phyloP scores from a whole-genome alignment of 257 asterid genomes.

The Solanum infundibuliforme region DNA sequence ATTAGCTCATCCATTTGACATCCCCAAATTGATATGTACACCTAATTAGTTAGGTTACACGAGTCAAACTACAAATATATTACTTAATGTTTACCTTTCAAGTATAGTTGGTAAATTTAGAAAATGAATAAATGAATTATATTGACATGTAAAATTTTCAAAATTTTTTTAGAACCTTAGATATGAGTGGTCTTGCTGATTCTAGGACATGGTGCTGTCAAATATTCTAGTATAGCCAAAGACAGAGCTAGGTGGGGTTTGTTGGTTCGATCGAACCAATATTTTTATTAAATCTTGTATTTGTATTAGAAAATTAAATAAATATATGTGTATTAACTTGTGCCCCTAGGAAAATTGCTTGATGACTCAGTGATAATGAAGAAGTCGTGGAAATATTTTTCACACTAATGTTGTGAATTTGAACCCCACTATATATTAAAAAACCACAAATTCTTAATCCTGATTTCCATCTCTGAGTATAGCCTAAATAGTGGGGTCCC shows the following conservation, averaged over 20 bases:
- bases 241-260: neutral
- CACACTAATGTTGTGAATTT: neutral
- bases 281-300: no score
- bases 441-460: neutral
- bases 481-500: neutral
- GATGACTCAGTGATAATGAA: neutral
- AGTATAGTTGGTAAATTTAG: neutral
- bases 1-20: neutral
- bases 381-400: neutral
- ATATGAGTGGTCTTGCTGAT: neutral
- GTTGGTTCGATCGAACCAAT: neutral
- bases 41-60: neutral
- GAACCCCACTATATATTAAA: neutral
- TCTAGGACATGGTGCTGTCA: neutral
- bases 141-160: neutral
- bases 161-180: neutral
- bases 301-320: no score
- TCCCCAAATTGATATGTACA: neutral
- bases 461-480: rapidly evolving
- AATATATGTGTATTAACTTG: no score
- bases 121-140: neutral
- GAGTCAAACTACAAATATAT: neutral
- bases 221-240: neutral
- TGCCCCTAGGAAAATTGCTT: neutral
- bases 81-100: neutral